A percentile compares a stretch with the other conserved stretches of the same genome.
These are phyloP conservation scores for Stemphylium vesicarium DNA, from an alignment of 2,329 filamentous ascomycete species.

Conservation along the genomic window DNA sequence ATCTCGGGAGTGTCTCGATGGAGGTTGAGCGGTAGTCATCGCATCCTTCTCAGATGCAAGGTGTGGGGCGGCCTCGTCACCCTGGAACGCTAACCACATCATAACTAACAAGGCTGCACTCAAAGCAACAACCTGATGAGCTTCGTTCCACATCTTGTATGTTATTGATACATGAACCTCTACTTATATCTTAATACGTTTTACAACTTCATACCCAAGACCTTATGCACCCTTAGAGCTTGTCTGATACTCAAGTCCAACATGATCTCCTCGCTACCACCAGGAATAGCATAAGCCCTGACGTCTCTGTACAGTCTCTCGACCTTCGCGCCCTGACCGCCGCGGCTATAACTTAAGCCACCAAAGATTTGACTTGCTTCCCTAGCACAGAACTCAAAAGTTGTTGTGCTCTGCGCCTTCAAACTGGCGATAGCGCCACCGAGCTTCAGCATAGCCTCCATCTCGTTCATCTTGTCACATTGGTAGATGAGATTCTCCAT, in stretches of 20 bases:
- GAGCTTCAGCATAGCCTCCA: constrained; percentile 93
- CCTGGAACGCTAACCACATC: too few species aligned
- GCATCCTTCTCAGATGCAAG: too few species aligned
- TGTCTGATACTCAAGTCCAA: constrained; percentile 93
- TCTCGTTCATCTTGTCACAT: constrained; percentile 89
- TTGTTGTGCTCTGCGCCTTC: constrained; percentile 92
- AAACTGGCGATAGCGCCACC: constrained; percentile 91
- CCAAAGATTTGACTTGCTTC: constrained; percentile 98
- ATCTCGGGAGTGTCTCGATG: too few species aligned
- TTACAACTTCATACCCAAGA: constrained; percentile 94
- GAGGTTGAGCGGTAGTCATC: too few species aligned
- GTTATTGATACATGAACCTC: neutral
- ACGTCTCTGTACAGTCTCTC: constrained; percentile 96
- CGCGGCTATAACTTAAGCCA: constrained; percentile 87
- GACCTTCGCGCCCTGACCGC: constrained; percentile 93
- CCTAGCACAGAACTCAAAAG: constrained; percentile 96
- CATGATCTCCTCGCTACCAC: constrained; percentile 98
- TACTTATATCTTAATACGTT: neutral
- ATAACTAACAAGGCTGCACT: too few species aligned
- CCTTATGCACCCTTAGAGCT: constrained; percentile 85
- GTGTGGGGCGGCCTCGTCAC: too few species aligned
- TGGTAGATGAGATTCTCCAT: constrained; percentile 95
- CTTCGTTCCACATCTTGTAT: too few species aligned
- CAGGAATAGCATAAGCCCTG: constrained; percentile 90
- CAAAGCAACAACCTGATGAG: too few species aligned